phyloP scores from a whole-genome alignment of 805 yeast genomes.

The Yarrowia bubula region DNA sequence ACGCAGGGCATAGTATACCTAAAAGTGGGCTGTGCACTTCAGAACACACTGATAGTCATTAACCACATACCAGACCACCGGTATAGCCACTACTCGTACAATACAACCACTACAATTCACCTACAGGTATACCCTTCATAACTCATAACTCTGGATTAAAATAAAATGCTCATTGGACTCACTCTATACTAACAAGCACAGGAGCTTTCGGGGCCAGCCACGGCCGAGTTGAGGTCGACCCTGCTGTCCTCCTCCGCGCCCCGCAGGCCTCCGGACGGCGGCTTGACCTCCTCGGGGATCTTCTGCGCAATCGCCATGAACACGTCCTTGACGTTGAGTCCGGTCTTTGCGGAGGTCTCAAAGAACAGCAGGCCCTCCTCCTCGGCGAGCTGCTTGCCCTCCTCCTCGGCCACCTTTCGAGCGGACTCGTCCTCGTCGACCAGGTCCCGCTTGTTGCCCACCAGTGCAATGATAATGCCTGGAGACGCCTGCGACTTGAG shows the following conservation, averaged over 20 bases:
- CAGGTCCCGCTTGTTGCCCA: constrained; percentile 88
- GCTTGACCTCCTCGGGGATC: constrained; percentile 56
- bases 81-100: too few species aligned
- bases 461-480: constrained; percentile 86
- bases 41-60: too few species aligned
- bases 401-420: constrained; percentile 80
- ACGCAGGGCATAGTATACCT: too few species aligned
- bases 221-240: constrained; percentile 28
- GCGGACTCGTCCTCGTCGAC: constrained; percentile 53
- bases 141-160: constrained; percentile 29
- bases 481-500: constrained; percentile 93
- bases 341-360: constrained; percentile 93
- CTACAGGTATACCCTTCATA: too few species aligned
- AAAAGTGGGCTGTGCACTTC: too few species aligned
- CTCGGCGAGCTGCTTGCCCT: constrained; percentile 82
- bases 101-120: too few species aligned
- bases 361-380: constrained; percentile 89
- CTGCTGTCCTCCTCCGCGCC: constrained; percentile 26
- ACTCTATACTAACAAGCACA: constrained; percentile 33
- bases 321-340: constrained; percentile 84
- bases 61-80: too few species aligned
- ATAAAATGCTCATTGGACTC: constrained; percentile 43
- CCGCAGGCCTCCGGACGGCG: constrained; percentile 24
- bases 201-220: constrained; percentile 18
- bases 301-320: constrained; percentile 85